These are phyloP conservation scores for Ceratocystis cubensis DNA, from an alignment of 2,329 filamentous ascomycete genomes.

Conservation along the genomic window DNA sequence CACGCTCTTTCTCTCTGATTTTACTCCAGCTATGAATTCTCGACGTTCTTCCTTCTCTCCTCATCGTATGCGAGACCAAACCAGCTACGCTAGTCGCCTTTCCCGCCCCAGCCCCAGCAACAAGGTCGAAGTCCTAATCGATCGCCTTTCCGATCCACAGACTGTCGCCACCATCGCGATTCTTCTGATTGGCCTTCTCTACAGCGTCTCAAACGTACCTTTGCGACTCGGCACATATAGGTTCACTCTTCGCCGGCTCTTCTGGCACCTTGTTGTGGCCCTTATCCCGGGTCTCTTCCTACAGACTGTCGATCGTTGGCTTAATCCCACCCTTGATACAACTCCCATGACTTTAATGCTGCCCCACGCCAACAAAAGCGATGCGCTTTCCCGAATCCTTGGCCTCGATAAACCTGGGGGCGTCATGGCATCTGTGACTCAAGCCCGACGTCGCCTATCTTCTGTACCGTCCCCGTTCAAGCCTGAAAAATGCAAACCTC, in stretches of 20 bases:
- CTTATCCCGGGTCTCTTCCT: slow-evolving; percentile 14
- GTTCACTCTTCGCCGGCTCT: slow-evolving; percentile 14
- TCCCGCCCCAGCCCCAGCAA: slow-evolving; percentile 6
- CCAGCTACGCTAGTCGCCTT: slow-evolving; percentile 14
- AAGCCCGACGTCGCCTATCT: slow-evolving; percentile 15
- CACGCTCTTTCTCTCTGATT: not conserved
- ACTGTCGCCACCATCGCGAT: slow-evolving; percentile 8
- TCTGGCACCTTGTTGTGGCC: slow-evolving; percentile 16
- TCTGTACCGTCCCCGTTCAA: slow-evolving; percentile 13
- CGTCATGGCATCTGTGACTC: slow-evolving; percentile 15
- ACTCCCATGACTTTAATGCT: slow-evolving; percentile 18
- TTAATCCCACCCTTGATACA: slow-evolving; percentile 14
- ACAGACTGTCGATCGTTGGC: slow-evolving; percentile 16
- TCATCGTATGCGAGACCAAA: slow-evolving; percentile 20
- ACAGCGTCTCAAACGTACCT: slow-evolving; percentile 6
- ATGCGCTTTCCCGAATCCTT: slow-evolving; percentile 17
- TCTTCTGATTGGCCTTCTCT: slow-evolving; percentile 2
- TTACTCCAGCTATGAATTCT: slow-evolving; percentile 19
- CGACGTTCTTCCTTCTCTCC: slow-evolving; percentile 18
- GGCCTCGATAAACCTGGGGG: slow-evolving; percentile 16
- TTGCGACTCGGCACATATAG: slow-evolving; percentile 14
- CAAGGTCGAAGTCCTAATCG: not conserved
- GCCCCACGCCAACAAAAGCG: slow-evolving; percentile 17
- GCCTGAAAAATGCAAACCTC: slow-evolving; percentile 30
- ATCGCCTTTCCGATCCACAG: slow-evolving; percentile 7